Evolutionary conservation across 78 protist species (phyloP).

Genomic region (Emiliania huxleyi): DNA sequence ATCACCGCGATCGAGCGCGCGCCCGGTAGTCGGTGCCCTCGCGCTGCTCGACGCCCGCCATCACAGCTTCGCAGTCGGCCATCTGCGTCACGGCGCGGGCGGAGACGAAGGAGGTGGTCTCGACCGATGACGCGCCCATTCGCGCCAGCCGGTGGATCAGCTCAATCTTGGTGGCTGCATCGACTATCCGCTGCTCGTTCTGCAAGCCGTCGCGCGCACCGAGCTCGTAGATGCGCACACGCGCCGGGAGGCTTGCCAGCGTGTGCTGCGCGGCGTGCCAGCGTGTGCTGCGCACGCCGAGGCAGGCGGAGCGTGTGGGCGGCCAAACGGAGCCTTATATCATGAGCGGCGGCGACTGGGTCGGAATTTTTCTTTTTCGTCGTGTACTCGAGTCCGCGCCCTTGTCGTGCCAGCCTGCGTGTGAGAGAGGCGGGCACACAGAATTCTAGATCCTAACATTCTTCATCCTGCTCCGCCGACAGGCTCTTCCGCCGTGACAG

Average conservation of each 20-base stretch:
- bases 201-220: conserved; percentile 93
- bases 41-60: conserved; percentile 17
- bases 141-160: conserved; percentile 73
- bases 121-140: conserved; percentile 68
- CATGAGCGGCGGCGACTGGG: too few relatives aligned
- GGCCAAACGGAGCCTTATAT: too few relatives aligned
- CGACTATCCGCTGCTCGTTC: conserved; percentile 74
- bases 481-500: too few relatives aligned
- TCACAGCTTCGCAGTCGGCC: conserved; percentile 62
- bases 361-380: too few relatives aligned
- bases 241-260: not conserved
- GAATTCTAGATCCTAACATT: too few relatives aligned
- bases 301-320: too few relatives aligned
- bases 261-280: too few relatives aligned
- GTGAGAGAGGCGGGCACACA: too few relatives aligned
- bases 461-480: too few relatives aligned
- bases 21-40: conserved; percentile 70
- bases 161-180: conserved; percentile 64
- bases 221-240: conserved; percentile 75
- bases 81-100: conserved; percentile 90
- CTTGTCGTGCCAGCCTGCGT: too few relatives aligned
- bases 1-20: conserved; percentile 80
- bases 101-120: conserved; percentile 83
- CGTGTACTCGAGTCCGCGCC: too few relatives aligned
- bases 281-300: too few relatives aligned